Conservation (phyloP, 2,329 filamentous ascomycete genomes). For the Aureobasidium mangrovei region DNA sequence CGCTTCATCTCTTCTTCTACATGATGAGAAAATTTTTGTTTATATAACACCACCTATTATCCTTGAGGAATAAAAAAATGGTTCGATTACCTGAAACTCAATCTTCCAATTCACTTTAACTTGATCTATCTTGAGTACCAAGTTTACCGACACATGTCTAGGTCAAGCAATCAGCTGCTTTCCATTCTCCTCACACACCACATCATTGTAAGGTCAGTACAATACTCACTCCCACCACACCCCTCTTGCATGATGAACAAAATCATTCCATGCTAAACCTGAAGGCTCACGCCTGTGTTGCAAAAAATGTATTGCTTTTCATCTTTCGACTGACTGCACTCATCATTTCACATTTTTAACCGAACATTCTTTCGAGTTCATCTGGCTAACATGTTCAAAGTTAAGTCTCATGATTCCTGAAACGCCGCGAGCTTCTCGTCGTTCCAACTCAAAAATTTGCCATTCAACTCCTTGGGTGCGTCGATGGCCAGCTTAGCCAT, state of each 20-base stretch:
- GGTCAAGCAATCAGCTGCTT: background rate
- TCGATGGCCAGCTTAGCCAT: constrained; percentile 69
- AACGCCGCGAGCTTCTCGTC: constrained; percentile 46
- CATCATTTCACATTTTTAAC: background rate
- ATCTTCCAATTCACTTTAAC: background rate
- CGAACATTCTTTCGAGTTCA: background rate
- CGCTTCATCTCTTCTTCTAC: background rate
- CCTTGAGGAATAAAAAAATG: constrained; percentile 36
- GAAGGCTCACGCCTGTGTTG: constrained; percentile 55
- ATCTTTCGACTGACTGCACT: constrained; percentile 66
- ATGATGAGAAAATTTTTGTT: constrained; percentile 41
- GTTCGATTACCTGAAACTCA: constrained; percentile 40
- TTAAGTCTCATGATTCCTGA: constrained; percentile 31
- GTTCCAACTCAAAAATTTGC: constrained; percentile 61
- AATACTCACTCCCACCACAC: background rate
- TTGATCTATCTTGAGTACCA: background rate
- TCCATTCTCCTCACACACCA: background rate
- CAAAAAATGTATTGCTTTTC: constrained; percentile 63
- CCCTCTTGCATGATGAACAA: constrained; percentile 51
- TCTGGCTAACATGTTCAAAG: constrained; percentile 1
- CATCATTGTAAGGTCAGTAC: constrained; percentile 1
- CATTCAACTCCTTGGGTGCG: constrained; percentile 59
- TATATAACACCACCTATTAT: constrained; percentile 40
- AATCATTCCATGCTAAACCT: constrained; percentile 71
- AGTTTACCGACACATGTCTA: constrained; percentile 10